These are phyloP conservation scores for Carnegiea gigantea DNA, from an alignment of 179 eudicot genomes.

Conservation along the genomic window DNA sequence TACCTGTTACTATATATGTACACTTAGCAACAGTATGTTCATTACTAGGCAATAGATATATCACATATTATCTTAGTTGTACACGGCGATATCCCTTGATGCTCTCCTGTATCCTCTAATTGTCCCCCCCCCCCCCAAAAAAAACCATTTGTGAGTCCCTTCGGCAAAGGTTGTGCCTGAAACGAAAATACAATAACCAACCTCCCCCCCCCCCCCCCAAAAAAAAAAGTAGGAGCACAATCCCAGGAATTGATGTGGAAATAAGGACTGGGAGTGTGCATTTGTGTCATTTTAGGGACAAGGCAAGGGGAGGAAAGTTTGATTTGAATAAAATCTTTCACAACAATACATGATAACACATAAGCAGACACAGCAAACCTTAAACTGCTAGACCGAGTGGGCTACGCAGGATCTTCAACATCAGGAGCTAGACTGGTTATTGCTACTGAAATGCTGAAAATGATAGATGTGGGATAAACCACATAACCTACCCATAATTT, in stretches of 20 bases:
- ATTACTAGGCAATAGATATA: neutral
- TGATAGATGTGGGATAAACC: neutral
- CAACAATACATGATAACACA: neutral
- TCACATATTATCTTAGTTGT: neutral
- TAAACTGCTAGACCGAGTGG: neutral
- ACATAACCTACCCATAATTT: too few species aligned
- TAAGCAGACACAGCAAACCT: neutral
- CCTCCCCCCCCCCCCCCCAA: neutral
- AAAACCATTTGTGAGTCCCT: neutral
- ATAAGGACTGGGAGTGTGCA: neutral
- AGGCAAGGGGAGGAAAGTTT: neutral
- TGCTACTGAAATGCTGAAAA: neutral
- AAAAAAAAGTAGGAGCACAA: neutral
- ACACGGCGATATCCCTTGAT: neutral
- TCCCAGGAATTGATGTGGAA: neutral
- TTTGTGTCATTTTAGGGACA: neutral
- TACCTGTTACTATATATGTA: constrained; percentile 43
- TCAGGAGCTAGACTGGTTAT: neutral
- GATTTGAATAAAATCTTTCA: neutral
- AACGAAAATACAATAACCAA: too few species aligned
- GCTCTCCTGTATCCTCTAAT: neutral
- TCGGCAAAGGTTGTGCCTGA: neutral
- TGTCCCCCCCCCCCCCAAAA: neutral
- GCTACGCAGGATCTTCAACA: neutral
- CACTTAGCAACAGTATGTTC: neutral